Conservation (phyloP, 2,329 filamentous ascomycete genomes). For the Monascus ruber region DNA sequence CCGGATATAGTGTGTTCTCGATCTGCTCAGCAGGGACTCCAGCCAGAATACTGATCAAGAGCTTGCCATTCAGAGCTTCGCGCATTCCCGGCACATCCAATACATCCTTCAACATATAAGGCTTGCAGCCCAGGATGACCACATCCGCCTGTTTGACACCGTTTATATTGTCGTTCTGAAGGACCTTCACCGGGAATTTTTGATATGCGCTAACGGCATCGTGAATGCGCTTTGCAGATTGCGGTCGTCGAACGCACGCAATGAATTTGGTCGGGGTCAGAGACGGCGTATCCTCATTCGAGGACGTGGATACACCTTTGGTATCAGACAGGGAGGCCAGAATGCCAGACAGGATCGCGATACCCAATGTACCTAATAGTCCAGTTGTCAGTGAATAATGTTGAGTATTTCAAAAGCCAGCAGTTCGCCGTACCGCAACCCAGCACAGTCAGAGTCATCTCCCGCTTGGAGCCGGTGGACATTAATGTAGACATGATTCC, state of each 20-base stretch:
- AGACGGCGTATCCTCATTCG: slow-evolving; percentile 14
- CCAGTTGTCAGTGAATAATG: background rate
- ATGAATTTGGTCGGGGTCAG: slow-evolving; percentile 65
- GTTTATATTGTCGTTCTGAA: slow-evolving; percentile 60
- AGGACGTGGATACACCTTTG: slow-evolving; percentile 20
- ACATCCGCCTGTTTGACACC: slow-evolving; percentile 60
- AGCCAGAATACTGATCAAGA: slow-evolving; percentile 70
- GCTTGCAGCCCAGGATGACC: slow-evolving; percentile 70
- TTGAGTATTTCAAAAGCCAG: background rate
- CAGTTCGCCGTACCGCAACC: slow-evolving; percentile 58
- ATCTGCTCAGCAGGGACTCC: slow-evolving; percentile 63
- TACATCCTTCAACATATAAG: slow-evolving; percentile 59
- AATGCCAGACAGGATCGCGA: slow-evolving; percentile 71
- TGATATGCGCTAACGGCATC: slow-evolving; percentile 53
- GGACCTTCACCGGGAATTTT: slow-evolving; percentile 47
- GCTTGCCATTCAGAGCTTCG: slow-evolving; percentile 64
- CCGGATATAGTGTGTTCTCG: slow-evolving; percentile 50
- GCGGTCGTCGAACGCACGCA: slow-evolving; percentile 63
- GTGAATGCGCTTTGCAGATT: slow-evolving; percentile 58
- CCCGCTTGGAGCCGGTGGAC: slow-evolving; percentile 18
- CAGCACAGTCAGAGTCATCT: slow-evolving; percentile 62
- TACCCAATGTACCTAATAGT: slow-evolving; percentile 63
- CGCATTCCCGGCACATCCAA: slow-evolving; percentile 57
- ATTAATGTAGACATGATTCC: slow-evolving; percentile 3
- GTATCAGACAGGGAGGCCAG: slow-evolving; percentile 55